phyloP scores from a whole-genome alignment of 306 rosid genomes.

The Erythrophleum fordii region DNA sequence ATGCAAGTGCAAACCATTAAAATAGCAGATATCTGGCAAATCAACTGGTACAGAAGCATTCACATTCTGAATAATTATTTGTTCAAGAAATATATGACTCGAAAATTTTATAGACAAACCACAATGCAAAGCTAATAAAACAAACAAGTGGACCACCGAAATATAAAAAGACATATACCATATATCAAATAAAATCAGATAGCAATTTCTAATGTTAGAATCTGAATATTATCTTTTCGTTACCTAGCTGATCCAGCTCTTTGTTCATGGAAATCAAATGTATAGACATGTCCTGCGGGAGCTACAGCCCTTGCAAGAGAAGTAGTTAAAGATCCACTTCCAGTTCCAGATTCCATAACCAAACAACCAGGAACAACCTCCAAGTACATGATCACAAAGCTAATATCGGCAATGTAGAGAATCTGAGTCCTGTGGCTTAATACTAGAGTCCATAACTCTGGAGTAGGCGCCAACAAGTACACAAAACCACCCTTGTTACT shows the following conservation, averaged over 20 bases:
- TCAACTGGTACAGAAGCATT: constrained; percentile 6
- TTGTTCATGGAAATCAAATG: constrained; percentile 93
- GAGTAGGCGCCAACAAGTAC: constrained; percentile 87
- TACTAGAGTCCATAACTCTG: constrained; percentile 88
- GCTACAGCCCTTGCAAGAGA: constrained; percentile 86
- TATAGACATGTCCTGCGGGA: constrained; percentile 76
- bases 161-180: constrained; percentile 3
- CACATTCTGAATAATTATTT: no score
- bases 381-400: constrained; percentile 80
- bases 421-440: constrained; percentile 90
- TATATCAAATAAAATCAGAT: constrained; percentile 8
- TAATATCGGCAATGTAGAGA: constrained; percentile 87
- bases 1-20: not conserved
- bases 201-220: constrained; percentile 1
- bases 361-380: constrained; percentile 84
- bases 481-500: constrained; percentile 82
- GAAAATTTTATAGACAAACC: constrained; percentile 10
- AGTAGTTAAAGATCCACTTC: constrained; percentile 91
- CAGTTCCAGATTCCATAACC: constrained; percentile 91
- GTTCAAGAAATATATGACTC: constrained; percentile 1
- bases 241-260: constrained; percentile 90
- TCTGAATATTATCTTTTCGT: constrained; percentile 7
- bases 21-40: not conserved
- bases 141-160: not conserved
- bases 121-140: not conserved